Percentiles rank a stretch among this genome's conserved stretches.
Conservation (phyloP, 495 filamentous ascomycete genomes). For the Neurospora sp. region DNA sequence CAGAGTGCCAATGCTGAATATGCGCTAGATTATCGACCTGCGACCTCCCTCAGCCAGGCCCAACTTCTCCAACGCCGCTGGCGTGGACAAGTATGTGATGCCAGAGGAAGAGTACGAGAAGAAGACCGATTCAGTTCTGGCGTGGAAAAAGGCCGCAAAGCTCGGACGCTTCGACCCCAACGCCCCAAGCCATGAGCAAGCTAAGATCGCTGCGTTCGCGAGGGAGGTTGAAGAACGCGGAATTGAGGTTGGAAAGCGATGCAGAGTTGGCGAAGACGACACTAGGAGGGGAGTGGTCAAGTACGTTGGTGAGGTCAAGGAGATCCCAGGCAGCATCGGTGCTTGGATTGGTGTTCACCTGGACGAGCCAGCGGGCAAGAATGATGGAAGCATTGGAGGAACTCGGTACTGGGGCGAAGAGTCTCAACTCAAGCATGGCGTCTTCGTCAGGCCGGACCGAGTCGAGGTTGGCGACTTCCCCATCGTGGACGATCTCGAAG, state of each 20-base stretch:
- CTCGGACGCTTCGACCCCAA: constrained; percentile 90
- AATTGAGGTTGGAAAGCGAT: constrained; percentile 55
- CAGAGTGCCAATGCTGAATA: neutral
- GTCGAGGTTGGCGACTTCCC: constrained; percentile 82
- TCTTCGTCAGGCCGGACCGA: constrained; percentile 83
- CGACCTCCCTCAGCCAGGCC: constrained; percentile 59
- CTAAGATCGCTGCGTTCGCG: constrained; percentile 55
- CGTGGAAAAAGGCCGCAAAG: constrained; percentile 87
- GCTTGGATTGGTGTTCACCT: constrained; percentile 80
- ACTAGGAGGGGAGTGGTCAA: constrained; percentile 71
- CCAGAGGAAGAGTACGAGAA: constrained; percentile 72
- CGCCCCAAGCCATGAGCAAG: constrained; percentile 58
- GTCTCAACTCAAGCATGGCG: constrained; percentile 56
- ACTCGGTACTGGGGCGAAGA: constrained; percentile 64
- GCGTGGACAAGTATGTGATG: constrained; percentile 78
- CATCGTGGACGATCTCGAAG: constrained; percentile 62
- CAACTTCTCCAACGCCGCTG: constrained; percentile 63
- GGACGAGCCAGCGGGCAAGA: constrained; percentile 83
- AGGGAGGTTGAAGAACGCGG: constrained; percentile 56
- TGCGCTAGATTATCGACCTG: constrained; percentile 62
- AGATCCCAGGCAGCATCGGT: constrained; percentile 61
- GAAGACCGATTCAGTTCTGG: constrained; percentile 74
- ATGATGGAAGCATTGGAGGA: constrained; percentile 75
- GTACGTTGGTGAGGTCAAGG: constrained; percentile 72
- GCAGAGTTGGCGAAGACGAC: constrained; percentile 53